phyloP scores from a whole-genome alignment of 176 grass and related monocot genomes.

The Rhynchospora breviuscula region DNA sequence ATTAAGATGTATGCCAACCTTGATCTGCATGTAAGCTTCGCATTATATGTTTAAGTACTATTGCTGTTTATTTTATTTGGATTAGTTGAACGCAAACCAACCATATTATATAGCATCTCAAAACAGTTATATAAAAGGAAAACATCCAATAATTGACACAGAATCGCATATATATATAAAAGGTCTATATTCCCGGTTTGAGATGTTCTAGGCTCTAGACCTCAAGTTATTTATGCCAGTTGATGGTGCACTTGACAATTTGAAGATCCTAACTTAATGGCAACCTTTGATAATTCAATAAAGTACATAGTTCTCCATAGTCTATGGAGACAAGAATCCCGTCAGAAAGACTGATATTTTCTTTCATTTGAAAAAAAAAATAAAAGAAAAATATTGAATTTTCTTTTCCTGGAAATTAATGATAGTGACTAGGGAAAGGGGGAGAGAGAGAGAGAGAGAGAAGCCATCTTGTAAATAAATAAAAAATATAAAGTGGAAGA shows the following conservation, averaged over 20 bases:
- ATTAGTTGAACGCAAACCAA: neutral
- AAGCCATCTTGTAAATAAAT: neutral
- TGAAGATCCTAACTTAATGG: neutral
- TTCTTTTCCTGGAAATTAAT: neutral
- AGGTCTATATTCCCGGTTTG: conserved; percentile 7
- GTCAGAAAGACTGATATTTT: neutral
- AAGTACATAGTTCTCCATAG: conserved; percentile 10
- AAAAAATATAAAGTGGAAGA: neutral
- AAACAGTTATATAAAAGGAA: neutral
- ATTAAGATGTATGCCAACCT: neutral
- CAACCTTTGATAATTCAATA: conserved; percentile 1
- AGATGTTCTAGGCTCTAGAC: neutral
- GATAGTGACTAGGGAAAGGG: neutral
- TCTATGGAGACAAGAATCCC: conserved; percentile 2
- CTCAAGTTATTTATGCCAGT: neutral
- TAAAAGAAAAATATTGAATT: neutral
- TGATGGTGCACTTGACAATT: conserved; percentile 12
- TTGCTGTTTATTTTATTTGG: neutral
- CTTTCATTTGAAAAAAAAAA: neutral
- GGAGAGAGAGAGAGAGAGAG: neutral
- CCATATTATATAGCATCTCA: neutral
- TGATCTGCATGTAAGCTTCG: neutral
- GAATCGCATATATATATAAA: neutral
- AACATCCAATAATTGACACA: neutral
- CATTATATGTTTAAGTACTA: neutral